Conservation (phyloP, 2,329 filamentous ascomycete genomes). For the Aspergillus fijiensis region DNA sequence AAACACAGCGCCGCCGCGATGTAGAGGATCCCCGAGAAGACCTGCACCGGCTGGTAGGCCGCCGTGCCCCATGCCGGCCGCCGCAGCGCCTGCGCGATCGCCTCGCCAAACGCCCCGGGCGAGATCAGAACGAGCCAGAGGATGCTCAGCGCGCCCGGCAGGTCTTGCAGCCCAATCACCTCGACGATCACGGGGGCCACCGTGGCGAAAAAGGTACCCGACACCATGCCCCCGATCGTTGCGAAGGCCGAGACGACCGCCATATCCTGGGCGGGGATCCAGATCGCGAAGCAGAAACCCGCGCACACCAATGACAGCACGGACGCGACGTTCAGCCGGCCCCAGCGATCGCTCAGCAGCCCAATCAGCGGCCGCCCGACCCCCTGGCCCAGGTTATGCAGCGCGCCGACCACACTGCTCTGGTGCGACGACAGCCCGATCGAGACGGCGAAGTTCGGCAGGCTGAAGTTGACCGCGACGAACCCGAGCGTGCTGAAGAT, state of each 20-base stretch:
- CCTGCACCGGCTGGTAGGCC: slow-evolving; percentile 7
- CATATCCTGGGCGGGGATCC: slow-evolving; percentile 47
- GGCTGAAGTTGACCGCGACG: slow-evolving; percentile 59
- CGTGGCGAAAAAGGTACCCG: slow-evolving; percentile 52
- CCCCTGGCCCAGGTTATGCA: slow-evolving; percentile 61
- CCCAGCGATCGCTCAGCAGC: slow-evolving; percentile 57
- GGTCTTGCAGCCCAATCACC: slow-evolving; percentile 53
- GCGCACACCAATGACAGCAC: background rate
- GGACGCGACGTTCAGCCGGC: slow-evolving; percentile 59
- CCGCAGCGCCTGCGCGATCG: slow-evolving; percentile 57
- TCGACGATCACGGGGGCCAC: slow-evolving; percentile 57
- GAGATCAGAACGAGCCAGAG: slow-evolving; percentile 57
- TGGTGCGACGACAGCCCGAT: slow-evolving; percentile 57
- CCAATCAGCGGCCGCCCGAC: slow-evolving; percentile 56
- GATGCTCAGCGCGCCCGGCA: slow-evolving; percentile 53
- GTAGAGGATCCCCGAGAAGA: slow-evolving; percentile 9
- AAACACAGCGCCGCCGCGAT: slow-evolving; percentile 3
- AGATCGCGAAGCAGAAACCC: slow-evolving; percentile 38
- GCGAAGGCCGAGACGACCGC: slow-evolving; percentile 47
- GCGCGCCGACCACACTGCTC: slow-evolving; percentile 55
- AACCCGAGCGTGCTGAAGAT: slow-evolving; percentile 59
- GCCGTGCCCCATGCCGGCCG: slow-evolving; percentile 22
- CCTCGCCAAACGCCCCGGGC: slow-evolving; percentile 38
- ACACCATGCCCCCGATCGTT: slow-evolving; percentile 44
- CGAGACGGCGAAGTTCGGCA: slow-evolving; percentile 59